Base-by-base conservation (phyloP, 371 early-diverging fungal species). In the Mortierella sp. region DNA sequence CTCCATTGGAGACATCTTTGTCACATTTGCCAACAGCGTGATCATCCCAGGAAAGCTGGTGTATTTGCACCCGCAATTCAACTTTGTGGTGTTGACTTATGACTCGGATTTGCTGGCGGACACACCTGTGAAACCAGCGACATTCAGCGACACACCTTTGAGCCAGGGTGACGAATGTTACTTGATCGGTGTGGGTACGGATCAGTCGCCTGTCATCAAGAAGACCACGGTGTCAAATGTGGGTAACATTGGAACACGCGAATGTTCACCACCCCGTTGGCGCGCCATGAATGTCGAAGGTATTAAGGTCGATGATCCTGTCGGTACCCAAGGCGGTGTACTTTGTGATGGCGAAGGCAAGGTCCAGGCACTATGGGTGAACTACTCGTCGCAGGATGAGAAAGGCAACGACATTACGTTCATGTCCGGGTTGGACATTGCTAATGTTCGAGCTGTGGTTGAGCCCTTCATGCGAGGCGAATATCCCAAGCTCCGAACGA, bases 11-110 rank as follows among this genome's bases (percentile, higher is more conserved):
- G 91, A 91, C 45, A 87, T 95, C 26, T 79, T 83, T 38, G 63
- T 95, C 47, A 95, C 94, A 2, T 92, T 96, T 79, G 90, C 89
- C 39, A 89, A 90, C 69, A 84, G 86, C 24, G 78, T 94, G 54
- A 91, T 91, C 34, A 81, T 95, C 38, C 88, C 92, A 0, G 96
- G 87, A 8, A 71, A 82, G 18, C 71, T 94, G 0, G 69, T 91
- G 1, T 93, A 91, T 54, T 67, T 92, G 28, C 93, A 93, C 54
- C 96, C 96, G 0, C 86, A 89, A 12, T 92, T 93, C 70, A 96
- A 95, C 82, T 91, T 89, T 74, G 89, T 90, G 3, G 76, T 97
- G 8, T 60, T 97, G 14, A 76, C 82, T 9, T 97, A 94, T 70
- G 93, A 95, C 49, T 81, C 90, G 5, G 47, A 54, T 1, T 79